Conservation (phyloP, 2,329 filamentous ascomycete genomes). For the Zymoseptoria ardabiliae region DNA sequence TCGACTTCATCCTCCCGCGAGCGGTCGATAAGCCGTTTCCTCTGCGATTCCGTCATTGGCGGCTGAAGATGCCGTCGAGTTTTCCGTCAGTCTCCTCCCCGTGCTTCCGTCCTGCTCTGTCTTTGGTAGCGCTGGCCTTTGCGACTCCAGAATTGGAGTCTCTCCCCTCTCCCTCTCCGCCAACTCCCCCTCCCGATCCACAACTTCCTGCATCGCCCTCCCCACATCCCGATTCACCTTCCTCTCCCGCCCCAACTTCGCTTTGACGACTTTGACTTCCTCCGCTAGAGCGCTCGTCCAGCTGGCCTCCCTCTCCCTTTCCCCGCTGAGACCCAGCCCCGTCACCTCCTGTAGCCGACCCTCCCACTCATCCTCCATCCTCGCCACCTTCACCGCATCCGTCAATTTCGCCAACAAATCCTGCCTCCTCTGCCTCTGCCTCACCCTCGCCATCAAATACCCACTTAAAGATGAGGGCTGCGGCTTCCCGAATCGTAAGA, state of each 20-base stretch:
- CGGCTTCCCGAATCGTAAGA: conserved; percentile 60
- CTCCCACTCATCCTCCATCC: conserved; percentile 46
- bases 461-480: conserved; percentile 54
- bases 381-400: conserved; percentile 35
- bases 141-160: neutral
- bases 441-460: conserved; percentile 48
- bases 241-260: conserved; percentile 19
- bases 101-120: no score
- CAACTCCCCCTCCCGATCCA: conserved; percentile 42
- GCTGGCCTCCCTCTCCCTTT: conserved; percentile 9
- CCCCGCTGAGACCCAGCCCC: conserved; percentile 2
- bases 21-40: neutral
- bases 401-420: conserved; percentile 34
- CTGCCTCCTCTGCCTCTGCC: conserved; percentile 38
- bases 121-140: neutral
- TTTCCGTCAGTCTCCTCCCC: no score
- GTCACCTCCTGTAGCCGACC: conserved; percentile 21
- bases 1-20: neutral
- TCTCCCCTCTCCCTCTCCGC: conserved; percentile 32
- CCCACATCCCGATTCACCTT: conserved; percentile 29
- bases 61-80: neutral
- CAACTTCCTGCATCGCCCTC: conserved; percentile 39
- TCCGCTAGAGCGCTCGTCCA: conserved; percentile 31
- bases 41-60: neutral
- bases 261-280: conserved; percentile 31